A percentile compares a stretch with the other conserved stretches of the same genome.
These are phyloP conservation scores for Eutrema heterophyllum DNA, from an alignment of 345 rosid species.

Conservation along the genomic window DNA sequence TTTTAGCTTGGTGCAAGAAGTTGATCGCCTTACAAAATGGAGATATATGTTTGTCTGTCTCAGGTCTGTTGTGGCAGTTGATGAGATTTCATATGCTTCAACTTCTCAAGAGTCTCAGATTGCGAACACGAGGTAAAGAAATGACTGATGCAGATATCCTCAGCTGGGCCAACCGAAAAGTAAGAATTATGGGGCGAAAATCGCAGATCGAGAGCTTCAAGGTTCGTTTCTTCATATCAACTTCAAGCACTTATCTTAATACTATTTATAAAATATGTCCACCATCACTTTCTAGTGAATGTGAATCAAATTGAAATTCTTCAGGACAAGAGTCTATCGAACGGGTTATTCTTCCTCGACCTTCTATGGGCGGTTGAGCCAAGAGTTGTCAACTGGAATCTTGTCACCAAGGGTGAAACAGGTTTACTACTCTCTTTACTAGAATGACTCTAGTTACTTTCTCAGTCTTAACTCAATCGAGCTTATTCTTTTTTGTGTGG, in stretches of 20 bases:
- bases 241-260: neutral
- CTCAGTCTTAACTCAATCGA: neutral
- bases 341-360: slow-evolving; percentile 81
- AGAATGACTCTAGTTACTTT: neutral
- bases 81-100: slow-evolving; percentile 92
- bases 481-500: neutral
- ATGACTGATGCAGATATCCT: slow-evolving; percentile 73
- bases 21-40: neutral
- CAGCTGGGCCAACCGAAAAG: slow-evolving; percentile 73
- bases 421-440: slow-evolving; percentile 40
- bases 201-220: slow-evolving; percentile 68
- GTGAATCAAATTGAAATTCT: neutral
- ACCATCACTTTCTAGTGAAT: neutral
- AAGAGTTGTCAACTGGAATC: slow-evolving; percentile 94
- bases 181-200: slow-evolving; percentile 54
- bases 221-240: slow-evolving; percentile 38
- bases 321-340: slow-evolving; percentile 82
- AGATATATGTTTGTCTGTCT: slow-evolving; percentile 27
- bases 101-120: slow-evolving; percentile 76
- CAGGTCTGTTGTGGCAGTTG: slow-evolving; percentile 93
- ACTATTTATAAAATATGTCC: neutral
- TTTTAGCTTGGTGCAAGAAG: neutral
- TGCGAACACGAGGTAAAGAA: slow-evolving; percentile 71
- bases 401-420: slow-evolving; percentile 89
- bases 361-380: slow-evolving; percentile 89